A percentile compares a stretch with the other conserved stretches of the same genome.
Conservation (phyloP, 306 rosid genomes). For the Alnus rubra region DNA sequence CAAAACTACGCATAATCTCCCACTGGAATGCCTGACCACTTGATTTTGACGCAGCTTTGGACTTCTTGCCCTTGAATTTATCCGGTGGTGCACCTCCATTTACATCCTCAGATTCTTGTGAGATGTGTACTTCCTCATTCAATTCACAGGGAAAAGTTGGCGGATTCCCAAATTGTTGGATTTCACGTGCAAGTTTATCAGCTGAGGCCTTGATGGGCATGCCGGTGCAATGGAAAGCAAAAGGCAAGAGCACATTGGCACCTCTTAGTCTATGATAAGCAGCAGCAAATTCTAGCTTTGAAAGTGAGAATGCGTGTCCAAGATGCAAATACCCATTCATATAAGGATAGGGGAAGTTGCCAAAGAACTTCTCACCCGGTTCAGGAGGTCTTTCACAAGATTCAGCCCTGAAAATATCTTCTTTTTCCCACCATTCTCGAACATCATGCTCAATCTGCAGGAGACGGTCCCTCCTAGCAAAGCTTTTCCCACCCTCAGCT, state of each 20-base stretch:
- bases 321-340: constrained; percentile 89
- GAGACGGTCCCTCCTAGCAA: constrained; percentile 77
- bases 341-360: constrained; percentile 90
- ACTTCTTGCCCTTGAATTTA: constrained; percentile 87
- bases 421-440: constrained; percentile 80
- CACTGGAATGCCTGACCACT: constrained; percentile 78
- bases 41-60: constrained; percentile 75
- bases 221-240: constrained; percentile 94
- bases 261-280: constrained; percentile 88
- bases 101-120: constrained; percentile 35
- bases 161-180: constrained; percentile 66
- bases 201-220: constrained; percentile 98
- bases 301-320: constrained; percentile 79
- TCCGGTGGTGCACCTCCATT: constrained; percentile 49
- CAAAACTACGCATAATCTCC: constrained; percentile 96
- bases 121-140: constrained; percentile 41
- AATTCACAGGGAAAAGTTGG: constrained; percentile 57
- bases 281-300: constrained; percentile 84
- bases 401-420: constrained; percentile 69
- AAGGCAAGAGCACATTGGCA: constrained; percentile 83
- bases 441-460: constrained; percentile 69
- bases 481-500: constrained; percentile 64
- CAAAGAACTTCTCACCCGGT: constrained; percentile 78
- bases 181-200: constrained; percentile 83
- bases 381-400: constrained; percentile 57